These are phyloP conservation scores for Alternaria solani DNA, from an alignment of 2,329 filamentous ascomycete species.

Conservation along the genomic window DNA sequence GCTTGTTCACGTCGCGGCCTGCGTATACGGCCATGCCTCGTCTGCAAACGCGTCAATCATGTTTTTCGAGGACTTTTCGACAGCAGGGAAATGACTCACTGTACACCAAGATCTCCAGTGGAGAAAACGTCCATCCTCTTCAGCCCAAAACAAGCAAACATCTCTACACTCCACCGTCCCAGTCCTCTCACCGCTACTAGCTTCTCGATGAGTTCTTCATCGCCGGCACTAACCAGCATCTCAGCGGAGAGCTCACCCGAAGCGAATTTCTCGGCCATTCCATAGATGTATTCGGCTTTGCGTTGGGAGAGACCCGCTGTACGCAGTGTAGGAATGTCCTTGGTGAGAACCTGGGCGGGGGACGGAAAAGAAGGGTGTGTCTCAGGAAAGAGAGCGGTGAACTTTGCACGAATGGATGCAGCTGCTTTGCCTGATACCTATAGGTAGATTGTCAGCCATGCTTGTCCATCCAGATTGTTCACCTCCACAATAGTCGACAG, in stretches of 20 bases:
- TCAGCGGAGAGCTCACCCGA: conserved; percentile 76
- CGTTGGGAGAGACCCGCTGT: conserved; percentile 89
- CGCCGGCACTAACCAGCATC: conserved; percentile 78
- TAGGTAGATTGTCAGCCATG: background rate
- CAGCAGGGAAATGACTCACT: conserved; percentile 60
- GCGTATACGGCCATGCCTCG: conserved; percentile 89
- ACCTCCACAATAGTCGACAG: background rate
- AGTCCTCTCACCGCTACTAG: conserved; percentile 87
- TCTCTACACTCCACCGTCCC: conserved; percentile 83
- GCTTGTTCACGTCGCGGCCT: conserved; percentile 81
- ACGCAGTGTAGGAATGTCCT: conserved; percentile 70
- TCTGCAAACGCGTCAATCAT: conserved; percentile 42
- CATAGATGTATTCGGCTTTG: conserved; percentile 94
- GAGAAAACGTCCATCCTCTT: conserved; percentile 95
- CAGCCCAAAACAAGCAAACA: conserved; percentile 96
- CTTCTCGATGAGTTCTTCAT: conserved; percentile 84
- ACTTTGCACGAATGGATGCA: conserved; percentile 81
- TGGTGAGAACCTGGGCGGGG: conserved; percentile 73
- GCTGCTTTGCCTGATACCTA: conserved; percentile 88
- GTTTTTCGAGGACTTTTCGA: no score
- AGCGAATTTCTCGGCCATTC: conserved; percentile 82
- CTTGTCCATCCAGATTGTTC: background rate
- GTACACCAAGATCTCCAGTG: conserved; percentile 89
- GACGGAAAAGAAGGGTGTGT: conserved; percentile 69
- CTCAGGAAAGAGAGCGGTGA: conserved; percentile 61